Evolutionary conservation across 306 rosid genomes (phyloP).

Genomic region (Rosa rugosa): DNA sequence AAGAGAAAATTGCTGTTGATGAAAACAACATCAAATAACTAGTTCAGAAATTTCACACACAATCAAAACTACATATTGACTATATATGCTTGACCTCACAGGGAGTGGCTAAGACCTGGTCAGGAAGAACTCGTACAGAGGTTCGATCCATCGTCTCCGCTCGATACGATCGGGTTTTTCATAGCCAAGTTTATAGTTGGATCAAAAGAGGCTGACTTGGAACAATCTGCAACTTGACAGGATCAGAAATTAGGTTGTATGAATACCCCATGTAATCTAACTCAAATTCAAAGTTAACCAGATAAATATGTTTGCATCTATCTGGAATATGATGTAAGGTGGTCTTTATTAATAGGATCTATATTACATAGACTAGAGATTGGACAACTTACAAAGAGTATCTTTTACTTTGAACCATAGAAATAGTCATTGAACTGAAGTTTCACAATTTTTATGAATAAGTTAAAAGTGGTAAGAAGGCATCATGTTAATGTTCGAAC

Average conservation of each 20-base stretch:
- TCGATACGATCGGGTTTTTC: constrained; percentile 92
- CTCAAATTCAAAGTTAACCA: background rate
- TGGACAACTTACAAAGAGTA: background rate
- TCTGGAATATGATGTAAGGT: background rate
- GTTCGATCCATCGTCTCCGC: constrained; percentile 81
- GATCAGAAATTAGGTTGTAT: background rate
- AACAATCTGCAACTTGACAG: constrained; percentile 1
- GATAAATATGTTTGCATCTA: background rate
- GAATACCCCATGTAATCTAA: background rate
- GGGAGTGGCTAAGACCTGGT: constrained; percentile 89
- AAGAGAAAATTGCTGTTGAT: background rate
- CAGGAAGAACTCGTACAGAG: constrained; percentile 96
- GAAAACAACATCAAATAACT: background rate
- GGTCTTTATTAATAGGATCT: background rate
- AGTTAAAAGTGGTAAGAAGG: background rate
- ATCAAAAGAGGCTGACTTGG: constrained; percentile 41
- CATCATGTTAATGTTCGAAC: background rate
- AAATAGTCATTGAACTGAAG: background rate
- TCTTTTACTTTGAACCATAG: background rate
- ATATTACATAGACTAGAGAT: background rate
- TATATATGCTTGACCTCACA: constrained; percentile 27
- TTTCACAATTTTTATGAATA: background rate
- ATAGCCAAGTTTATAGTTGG: constrained; percentile 83
- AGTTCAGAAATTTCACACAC: background rate
- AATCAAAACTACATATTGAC: background rate